Evolutionary conservation across 371 early-diverging fungal genomes (phyloP), one percentile per base, ranked within the genome.

Genomic region (Entomophthora muscae): DNA sequence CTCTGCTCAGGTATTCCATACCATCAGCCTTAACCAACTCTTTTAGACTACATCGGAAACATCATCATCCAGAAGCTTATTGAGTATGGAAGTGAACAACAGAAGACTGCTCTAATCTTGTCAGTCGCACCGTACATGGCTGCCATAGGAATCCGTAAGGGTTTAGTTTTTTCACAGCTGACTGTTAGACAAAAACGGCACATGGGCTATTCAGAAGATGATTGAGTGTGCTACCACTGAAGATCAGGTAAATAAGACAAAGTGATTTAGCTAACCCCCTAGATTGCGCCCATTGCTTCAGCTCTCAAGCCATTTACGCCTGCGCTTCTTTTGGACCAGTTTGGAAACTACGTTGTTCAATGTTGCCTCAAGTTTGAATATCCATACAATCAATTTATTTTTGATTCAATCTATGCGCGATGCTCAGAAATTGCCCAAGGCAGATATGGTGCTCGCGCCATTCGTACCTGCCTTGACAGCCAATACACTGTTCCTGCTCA

Each of bases 311-410:
- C 86, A 3, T 91, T 77, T 73, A 84, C 91, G 7, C 93, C 95
- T 3, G 84, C 89, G 26, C 76, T 97, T 31, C 77, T 97, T 30
- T 73, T 93, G 63, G 96, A 97, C 75, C 96, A 93, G 68, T 92
- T 94, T 73, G 98, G 96, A 65, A 97, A 97, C 76, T 97, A 97
- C 71, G 96, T 97, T 1, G 91, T 95, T 3, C 98, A 97, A 72
- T 90, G 93, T 71, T 95, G 95, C 67, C 75, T 97, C 17, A 80
- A 85, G 24, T 78, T 97, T 58, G 91, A 91, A 1, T 67, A 79
- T 32, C 75, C 75, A 7, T 76, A 83, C 1, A 91, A 93, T 67
- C 89, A 91, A 69, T 95, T 93, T 67, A 86, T 95, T 28, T 97
- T 90, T 73, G 93, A 94, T 66, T 87, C 96, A 28, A 90, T 93